phyloP scores from a whole-genome alignment of 768 basidiomycete species.

The Coprinopsis sp. region DNA sequence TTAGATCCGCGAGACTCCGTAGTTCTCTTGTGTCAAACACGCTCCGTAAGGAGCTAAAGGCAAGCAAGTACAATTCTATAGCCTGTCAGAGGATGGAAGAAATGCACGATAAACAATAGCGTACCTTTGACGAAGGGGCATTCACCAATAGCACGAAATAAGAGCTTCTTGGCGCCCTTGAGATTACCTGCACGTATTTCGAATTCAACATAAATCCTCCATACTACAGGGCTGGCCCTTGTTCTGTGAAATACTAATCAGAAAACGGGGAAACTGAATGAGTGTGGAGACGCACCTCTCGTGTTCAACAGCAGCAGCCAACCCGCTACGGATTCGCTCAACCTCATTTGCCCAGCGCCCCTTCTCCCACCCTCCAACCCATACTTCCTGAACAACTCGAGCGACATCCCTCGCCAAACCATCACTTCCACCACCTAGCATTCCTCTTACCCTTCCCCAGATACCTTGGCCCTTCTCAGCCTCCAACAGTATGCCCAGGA shows the following conservation, averaged over 20 bases:
- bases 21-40: slow-evolving; percentile 62
- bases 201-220: slow-evolving; percentile 73
- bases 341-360: slow-evolving; percentile 16
- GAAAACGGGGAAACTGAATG: background rate
- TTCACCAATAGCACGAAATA: slow-evolving; percentile 71
- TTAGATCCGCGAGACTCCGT: slow-evolving; percentile 57
- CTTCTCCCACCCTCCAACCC: slow-evolving; percentile 70
- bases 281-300: slow-evolving; percentile 49
- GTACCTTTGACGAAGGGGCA: slow-evolving; percentile 74
- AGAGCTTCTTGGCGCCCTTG: slow-evolving; percentile 59
- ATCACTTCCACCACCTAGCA: slow-evolving; percentile 49
- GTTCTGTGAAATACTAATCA: slow-evolving; percentile 41
- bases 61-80: slow-evolving; percentile 71
- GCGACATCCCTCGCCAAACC: slow-evolving; percentile 50
- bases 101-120: background rate
- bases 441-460: slow-evolving; percentile 65
- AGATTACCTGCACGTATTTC: slow-evolving; percentile 62
- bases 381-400: slow-evolving; percentile 63
- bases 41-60: slow-evolving; percentile 64
- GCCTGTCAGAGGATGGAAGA: background rate
- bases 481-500: slow-evolving; percentile 72
- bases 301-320: slow-evolving; percentile 57
- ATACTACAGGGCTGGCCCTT: slow-evolving; percentile 57
- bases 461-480: slow-evolving; percentile 71
- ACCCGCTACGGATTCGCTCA: slow-evolving; percentile 63